phyloP scores from a whole-genome alignment of 176 grass and related monocot species.

The Pontederia crassipes region DNA sequence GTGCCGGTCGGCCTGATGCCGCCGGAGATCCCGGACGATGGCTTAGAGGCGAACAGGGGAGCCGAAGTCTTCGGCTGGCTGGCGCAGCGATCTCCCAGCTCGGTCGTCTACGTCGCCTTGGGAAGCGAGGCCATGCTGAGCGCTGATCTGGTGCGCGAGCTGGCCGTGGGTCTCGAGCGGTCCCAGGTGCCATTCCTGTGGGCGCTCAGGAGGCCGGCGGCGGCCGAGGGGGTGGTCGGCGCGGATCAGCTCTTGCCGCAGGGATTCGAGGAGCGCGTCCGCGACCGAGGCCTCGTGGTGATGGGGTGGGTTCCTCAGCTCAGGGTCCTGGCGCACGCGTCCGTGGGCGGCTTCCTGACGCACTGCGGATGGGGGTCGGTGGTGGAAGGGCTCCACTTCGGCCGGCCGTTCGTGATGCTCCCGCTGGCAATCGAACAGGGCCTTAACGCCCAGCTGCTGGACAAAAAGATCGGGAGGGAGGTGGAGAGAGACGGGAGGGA shows the following conservation, averaged over 20 bases:
- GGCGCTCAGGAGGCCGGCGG: conserved; percentile 16
- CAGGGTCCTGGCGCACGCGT: too few species aligned
- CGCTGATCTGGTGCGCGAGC: conserved; percentile 1
- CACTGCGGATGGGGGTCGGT: too few species aligned
- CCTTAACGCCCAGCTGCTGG: too few species aligned
- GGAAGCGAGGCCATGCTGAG: conserved; percentile 22
- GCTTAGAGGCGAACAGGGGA: neutral
- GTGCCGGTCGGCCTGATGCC: conserved; percentile 34
- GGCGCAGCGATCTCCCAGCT: conserved; percentile 2
- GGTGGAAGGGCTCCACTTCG: too few species aligned
- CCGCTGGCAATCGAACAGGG: too few species aligned
- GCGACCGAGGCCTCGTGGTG: neutral
- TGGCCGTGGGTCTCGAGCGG: conserved; percentile 26
- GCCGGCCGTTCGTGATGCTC: too few species aligned
- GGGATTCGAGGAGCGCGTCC: conserved; percentile 18
- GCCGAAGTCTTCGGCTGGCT: conserved; percentile 15
- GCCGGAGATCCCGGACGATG: neutral
- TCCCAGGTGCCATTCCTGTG: conserved; percentile 28
- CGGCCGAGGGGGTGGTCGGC: neutral
- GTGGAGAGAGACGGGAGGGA: too few species aligned
- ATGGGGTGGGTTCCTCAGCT: too few species aligned
- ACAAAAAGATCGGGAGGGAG: too few species aligned
- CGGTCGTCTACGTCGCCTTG: conserved; percentile 28
- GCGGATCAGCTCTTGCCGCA: conserved; percentile 4
- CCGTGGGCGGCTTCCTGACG: too few species aligned